Conservation (phyloP, 257 asterid genomes). For the Handroanthus guayacan region DNA sequence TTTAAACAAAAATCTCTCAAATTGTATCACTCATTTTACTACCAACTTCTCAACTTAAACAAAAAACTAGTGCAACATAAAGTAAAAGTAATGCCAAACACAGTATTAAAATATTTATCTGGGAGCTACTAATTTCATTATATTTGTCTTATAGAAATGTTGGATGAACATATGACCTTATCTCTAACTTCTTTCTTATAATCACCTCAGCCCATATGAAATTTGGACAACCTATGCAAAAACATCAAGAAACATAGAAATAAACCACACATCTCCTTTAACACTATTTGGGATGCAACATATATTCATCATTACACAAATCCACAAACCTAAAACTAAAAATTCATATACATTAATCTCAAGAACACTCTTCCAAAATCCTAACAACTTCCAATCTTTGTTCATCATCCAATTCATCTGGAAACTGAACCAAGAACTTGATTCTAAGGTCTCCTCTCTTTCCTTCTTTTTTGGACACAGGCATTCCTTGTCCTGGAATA, state of each 20-base stretch:
- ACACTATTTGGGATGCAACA: no score
- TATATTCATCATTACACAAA: neutral
- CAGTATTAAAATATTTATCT: no score
- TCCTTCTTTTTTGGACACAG: constrained; percentile 50
- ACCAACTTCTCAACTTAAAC: no score
- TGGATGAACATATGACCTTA: no score
- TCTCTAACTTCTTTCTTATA: neutral
- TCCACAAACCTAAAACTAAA: neutral
- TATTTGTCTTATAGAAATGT: no score
- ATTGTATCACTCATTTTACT: no score
- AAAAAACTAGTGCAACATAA: no score
- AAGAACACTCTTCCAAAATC: constrained; percentile 48
- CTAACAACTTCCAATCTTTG: constrained; percentile 49
- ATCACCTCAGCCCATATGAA: neutral
- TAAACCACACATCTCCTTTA: neutral
- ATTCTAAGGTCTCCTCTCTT: constrained; percentile 66
- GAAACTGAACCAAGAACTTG: constrained; percentile 64
- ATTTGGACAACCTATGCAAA: neutral
- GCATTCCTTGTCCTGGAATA: constrained; percentile 73
- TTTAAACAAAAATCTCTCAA: no score
- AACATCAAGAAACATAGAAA: neutral
- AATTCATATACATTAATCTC: neutral
- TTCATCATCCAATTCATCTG: constrained; percentile 50
- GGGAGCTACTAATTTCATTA: no score
- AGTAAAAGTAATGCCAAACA: no score